Base-by-base conservation (phyloP, 768 basidiomycete species). In the Paxillus rubicundulus region DNA sequence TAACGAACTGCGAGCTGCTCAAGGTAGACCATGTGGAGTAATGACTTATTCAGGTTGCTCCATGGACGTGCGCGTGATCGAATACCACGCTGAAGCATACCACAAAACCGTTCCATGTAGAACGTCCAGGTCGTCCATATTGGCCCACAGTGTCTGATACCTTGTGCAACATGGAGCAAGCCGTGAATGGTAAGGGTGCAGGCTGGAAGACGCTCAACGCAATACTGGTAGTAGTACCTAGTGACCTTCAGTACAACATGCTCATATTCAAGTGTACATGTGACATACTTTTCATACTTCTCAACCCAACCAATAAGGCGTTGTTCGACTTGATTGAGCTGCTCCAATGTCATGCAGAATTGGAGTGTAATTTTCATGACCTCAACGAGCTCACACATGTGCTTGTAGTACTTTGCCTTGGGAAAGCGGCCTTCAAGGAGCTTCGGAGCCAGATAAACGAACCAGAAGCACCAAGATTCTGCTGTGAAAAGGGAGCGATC, bases 71-170 rank as follows among this genome's bases (percentile, higher is more conserved):
- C 28, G 9, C 43, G 47, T 20, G 57, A 62, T 21, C 42, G 56
- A 30, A 61, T 27, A 16, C 18, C 38, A 14, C n/a, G 34, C 37
- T 58, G 48, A 14, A 67, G 50, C 21, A 24, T 12, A 4, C 58
- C 56, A 47, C 64, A 66, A 68, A n/a, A n/a, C n/a, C n/a, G n/a
- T n/a, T n/a, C n/a, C n/a, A n/a, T n/a, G n/a, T n/a, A n/a, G n/a
- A n/a, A 65, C 4, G 61, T 47, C 65, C 65, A 66, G 9, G 46
- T 55, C 4, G 50, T 41, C 55, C 66, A 64, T 2, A 56, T 49
- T 3, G 65, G 65, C 3, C 60, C 58, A 13, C 45, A 52, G 14
- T 32, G 13, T n/a, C 21, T 21, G 44, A 66, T 61, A 17, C 49
- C 48, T 27, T 64, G 40, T 7, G 53, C 50, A 43, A 63, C 20